Percentiles rank a stretch among this genome's conserved stretches.
Evolutionary conservation across 306 rosid genomes (phyloP).

Genomic region (Dalbergia cultrata): DNA sequence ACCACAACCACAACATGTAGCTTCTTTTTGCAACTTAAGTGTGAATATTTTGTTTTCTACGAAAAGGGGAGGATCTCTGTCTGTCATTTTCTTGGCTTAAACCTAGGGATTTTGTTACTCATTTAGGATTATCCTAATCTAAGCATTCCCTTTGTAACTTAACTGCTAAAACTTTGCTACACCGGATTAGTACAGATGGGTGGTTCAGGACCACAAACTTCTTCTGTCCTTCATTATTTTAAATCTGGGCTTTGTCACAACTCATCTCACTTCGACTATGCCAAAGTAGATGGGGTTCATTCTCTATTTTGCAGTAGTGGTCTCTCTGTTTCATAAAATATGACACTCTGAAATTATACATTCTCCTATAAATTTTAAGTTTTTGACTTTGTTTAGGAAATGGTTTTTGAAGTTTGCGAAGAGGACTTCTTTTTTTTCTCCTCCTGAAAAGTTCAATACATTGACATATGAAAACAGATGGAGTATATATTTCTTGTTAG

Average conservation of each 20-base stretch:
- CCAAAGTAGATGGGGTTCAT: not conserved
- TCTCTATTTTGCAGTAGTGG: not conserved
- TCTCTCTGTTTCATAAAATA: not conserved
- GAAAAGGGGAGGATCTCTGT: not conserved
- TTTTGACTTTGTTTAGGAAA: constrained; percentile 5
- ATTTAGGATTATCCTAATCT: not conserved
- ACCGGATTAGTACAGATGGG: not conserved
- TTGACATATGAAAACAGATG: not conserved
- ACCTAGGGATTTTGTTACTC: not conserved
- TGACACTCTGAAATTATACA: not conserved
- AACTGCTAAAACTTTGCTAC: not conserved
- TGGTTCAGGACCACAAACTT: constrained; percentile 4
- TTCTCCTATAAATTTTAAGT: not conserved
- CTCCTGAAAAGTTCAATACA: not conserved
- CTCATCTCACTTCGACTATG: not conserved
- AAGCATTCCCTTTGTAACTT: not conserved
- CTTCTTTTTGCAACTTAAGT: not conserved
- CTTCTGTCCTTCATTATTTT: not conserved
- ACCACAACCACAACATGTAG: not conserved
- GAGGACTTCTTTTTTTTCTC: not conserved
- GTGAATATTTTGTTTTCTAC: not conserved
- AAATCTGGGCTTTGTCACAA: not conserved
- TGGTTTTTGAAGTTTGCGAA: not conserved
- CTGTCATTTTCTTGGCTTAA: not conserved
- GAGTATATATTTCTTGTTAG: no score